Conservation (phyloP, 441 rosid genomes). For the Kokia cookei region DNA sequence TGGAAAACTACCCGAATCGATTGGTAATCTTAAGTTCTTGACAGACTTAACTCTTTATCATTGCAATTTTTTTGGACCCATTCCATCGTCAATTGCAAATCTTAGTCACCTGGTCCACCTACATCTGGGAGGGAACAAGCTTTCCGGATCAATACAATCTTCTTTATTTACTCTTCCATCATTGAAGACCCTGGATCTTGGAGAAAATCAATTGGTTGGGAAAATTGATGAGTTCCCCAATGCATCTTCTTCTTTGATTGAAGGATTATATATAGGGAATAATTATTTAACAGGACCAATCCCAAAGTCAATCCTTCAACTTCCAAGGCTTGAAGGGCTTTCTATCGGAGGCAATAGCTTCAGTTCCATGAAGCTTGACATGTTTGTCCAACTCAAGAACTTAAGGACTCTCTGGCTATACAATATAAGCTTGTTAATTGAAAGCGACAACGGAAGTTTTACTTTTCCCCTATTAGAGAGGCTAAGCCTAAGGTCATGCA, state of each 20-base stretch:
- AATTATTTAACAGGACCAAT: too few relatives aligned
- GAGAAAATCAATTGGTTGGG: too few relatives aligned
- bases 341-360: too few relatives aligned
- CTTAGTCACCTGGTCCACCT: neutral
- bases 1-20: neutral
- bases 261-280: too few relatives aligned
- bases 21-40: neutral
- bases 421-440: neutral
- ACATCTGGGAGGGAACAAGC: rapidly evolving
- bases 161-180: neutral
- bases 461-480: neutral
- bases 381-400: neutral
- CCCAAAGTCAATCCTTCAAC: too few relatives aligned
- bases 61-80: neutral
- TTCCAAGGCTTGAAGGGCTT: too few relatives aligned
- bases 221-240: too few relatives aligned
- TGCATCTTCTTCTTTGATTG: too few relatives aligned
- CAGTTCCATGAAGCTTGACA: too few relatives aligned
- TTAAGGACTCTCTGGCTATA: neutral
- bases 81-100: neutral
- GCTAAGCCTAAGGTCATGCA: conserved; percentile 17
- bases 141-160: neutral
- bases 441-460: neutral
- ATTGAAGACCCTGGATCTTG: neutral
- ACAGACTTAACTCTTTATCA: rapidly evolving